Conservation (phyloP, 2,329 filamentous ascomycete genomes). For the Juglanconis oblonga region DNA sequence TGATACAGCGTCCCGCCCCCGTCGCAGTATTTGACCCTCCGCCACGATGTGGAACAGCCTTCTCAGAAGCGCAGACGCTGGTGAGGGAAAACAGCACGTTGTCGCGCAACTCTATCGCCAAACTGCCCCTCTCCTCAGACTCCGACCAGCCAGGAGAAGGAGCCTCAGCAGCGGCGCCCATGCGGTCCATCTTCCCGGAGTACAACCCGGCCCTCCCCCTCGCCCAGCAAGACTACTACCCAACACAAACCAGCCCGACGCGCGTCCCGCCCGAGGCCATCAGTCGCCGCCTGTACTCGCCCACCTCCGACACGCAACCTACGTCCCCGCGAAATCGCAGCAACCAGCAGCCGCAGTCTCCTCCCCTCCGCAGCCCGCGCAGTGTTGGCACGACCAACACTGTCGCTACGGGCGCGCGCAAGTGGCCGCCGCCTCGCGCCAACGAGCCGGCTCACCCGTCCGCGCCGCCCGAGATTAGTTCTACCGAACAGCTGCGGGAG, state of each 20-base stretch:
- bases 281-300: slow-evolving; percentile 61
- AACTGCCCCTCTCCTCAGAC: slow-evolving; percentile 41
- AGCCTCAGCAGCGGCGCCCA: slow-evolving; percentile 28
- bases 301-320: slow-evolving; percentile 25
- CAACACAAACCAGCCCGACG: slow-evolving; percentile 62
- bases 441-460: slow-evolving; percentile 38
- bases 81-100: slow-evolving; percentile 47
- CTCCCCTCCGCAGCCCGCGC: slow-evolving; percentile 30
- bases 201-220: slow-evolving; percentile 68
- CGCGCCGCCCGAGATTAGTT: slow-evolving; percentile 46
- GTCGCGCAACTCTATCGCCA: slow-evolving; percentile 56
- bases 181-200: slow-evolving; percentile 72
- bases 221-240: slow-evolving; percentile 67
- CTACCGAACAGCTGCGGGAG: slow-evolving; percentile 59
- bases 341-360: slow-evolving; percentile 19
- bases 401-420: slow-evolving; percentile 11
- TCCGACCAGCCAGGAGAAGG: slow-evolving; percentile 7
- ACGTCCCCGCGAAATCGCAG: background rate
- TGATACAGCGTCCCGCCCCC: slow-evolving; percentile 39
- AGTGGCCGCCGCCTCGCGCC: slow-evolving; percentile 28
- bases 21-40: slow-evolving; percentile 41
- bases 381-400: slow-evolving; percentile 25
- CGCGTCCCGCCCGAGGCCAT: slow-evolving; percentile 63
- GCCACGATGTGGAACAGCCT: slow-evolving; percentile 46
- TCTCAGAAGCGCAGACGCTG: slow-evolving; percentile 49